A percentile compares a stretch with the other conserved stretches of the same genome.
phyloP scores from a whole-genome alignment of 2,329 filamentous ascomycete species.

The Venturia asperata region DNA sequence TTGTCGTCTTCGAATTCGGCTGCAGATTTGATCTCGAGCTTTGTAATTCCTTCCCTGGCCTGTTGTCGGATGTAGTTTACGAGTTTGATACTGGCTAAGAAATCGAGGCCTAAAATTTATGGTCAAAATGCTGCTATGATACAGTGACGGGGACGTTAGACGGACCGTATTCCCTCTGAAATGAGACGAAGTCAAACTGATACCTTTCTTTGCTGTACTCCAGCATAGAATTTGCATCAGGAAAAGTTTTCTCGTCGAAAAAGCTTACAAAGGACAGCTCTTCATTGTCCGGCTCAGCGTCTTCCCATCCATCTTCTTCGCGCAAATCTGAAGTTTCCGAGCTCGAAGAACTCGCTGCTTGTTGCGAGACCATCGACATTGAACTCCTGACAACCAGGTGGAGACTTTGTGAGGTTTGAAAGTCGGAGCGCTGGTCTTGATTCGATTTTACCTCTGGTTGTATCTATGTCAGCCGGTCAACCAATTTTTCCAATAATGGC shows the following conservation, averaged over 20 bases:
- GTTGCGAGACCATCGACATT: background rate
- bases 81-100: constrained; percentile 39
- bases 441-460: background rate
- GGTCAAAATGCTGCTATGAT: constrained; percentile 1
- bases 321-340: constrained; percentile 8
- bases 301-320: constrained; percentile 36
- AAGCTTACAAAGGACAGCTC: constrained; percentile 34
- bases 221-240: constrained; percentile 30
- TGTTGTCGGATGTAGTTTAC: constrained; percentile 45
- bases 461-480: background rate
- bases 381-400: too few species aligned
- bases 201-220: constrained; percentile 33
- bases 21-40: constrained; percentile 52
- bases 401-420: background rate
- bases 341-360: constrained; percentile 11
- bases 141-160: constrained; percentile 9
- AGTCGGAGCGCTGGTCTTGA: background rate
- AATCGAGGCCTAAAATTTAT: constrained; percentile 34
- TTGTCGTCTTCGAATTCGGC: constrained; percentile 66
- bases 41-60: constrained; percentile 32
- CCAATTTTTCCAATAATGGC: background rate
- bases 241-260: constrained; percentile 33
- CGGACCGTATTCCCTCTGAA: constrained; percentile 33
- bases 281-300: constrained; percentile 36
- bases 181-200: constrained; percentile 35